phyloP scores from a whole-genome alignment of 140 eudicot genomes.

The Anethum foeniculum region DNA sequence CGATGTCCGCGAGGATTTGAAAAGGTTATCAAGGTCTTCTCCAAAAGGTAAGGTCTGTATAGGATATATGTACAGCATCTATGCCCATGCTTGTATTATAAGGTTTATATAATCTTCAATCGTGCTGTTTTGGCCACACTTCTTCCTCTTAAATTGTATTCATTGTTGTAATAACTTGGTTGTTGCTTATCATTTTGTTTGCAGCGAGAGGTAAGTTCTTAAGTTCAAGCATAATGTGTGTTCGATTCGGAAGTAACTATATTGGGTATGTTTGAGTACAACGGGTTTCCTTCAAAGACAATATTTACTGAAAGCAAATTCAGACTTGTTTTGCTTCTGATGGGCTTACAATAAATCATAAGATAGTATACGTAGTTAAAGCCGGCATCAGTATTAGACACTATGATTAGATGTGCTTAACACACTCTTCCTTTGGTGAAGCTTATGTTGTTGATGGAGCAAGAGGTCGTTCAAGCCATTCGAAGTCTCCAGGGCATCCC shows the following conservation, averaged over 20 bases:
- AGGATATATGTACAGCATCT: constrained; percentile 19
- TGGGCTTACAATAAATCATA: constrained; percentile 27
- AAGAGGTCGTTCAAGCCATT: constrained; percentile 58
- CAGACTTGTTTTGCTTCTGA: constrained; percentile 26
- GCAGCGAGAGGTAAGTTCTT: constrained; percentile 98
- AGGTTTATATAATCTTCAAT: not conserved
- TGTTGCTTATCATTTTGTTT: constrained; percentile 36
- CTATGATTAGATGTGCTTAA: constrained; percentile 59
- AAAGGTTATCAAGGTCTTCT: constrained; percentile 48
- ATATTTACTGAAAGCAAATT: constrained; percentile 35
- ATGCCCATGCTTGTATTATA: constrained; percentile 9
- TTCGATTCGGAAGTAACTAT: constrained; percentile 56
- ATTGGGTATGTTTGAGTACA: constrained; percentile 61
- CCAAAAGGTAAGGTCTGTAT: constrained; percentile 68
- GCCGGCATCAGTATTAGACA: constrained; percentile 33
- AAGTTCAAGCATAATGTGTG: constrained; percentile 62
- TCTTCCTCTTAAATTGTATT: not conserved
- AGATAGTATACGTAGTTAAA: constrained; percentile 39
- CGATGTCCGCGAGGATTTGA: constrained; percentile 59
- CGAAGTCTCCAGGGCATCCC: constrained; percentile 60
- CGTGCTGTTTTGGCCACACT: not conserved
- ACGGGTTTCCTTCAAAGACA: constrained; percentile 36
- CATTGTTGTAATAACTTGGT: constrained; percentile 22
- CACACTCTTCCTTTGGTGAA: constrained; percentile 81
- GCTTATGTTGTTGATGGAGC: constrained; percentile 83